Evolutionary conservation across 1,284 basidiomycete species (phyloP), one percentile per base, ranked within the genome.

Genomic region (Stereum hirsutum): DNA sequence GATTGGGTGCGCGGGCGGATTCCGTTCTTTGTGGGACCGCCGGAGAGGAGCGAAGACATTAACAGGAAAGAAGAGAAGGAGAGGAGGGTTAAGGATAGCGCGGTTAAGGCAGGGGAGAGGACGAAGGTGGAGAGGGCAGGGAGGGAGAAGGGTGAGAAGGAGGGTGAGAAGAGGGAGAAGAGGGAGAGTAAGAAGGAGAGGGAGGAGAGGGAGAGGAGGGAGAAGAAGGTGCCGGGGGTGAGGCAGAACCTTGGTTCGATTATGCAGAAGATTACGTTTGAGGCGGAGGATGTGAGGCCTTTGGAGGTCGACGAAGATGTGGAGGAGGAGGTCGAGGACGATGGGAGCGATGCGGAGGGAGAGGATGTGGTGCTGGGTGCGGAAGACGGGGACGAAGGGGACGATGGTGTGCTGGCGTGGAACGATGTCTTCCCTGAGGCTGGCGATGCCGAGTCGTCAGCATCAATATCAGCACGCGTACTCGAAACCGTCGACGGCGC

Each of bases 1-100:
- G 96, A 99, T 62, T 99, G 96, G 96, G 93, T 97, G 47, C 74
- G 96, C 43, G 96, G 96, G 20, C 88, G 93, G 55, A 90, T 94
- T 55, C 90, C 89, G 25, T 93, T 80, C 68, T 93, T 91, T 53
- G 88, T 89, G 19, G 58, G 83, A 8, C 89, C 90, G 11, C 86
- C 87, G 42, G 82, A 85, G 59, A 66, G 84, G 39, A 59, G 81
- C 10, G 79, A 80, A 48, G 81, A 78, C 50, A 62, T 86, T 43
- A 86, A 84, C 56, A 66, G 68, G 54, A 62, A 64, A 10, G 83
- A 85, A 62, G 77, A 69, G 46, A 80, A 75, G 50, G n/a, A n/a
- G n/a, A n/a, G n/a, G n/a, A n/a, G n/a, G n/a, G n/a, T n/a, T n/a
- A n/a, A n/a, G n/a, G n/a, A n/a, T n/a, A n/a, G n/a, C n/a, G 64